Evolutionary conservation across 371 early-diverging fungal genomes (phyloP), one percentile per base, ranked within the genome.

Genomic region (Massospora cicadina): DNA sequence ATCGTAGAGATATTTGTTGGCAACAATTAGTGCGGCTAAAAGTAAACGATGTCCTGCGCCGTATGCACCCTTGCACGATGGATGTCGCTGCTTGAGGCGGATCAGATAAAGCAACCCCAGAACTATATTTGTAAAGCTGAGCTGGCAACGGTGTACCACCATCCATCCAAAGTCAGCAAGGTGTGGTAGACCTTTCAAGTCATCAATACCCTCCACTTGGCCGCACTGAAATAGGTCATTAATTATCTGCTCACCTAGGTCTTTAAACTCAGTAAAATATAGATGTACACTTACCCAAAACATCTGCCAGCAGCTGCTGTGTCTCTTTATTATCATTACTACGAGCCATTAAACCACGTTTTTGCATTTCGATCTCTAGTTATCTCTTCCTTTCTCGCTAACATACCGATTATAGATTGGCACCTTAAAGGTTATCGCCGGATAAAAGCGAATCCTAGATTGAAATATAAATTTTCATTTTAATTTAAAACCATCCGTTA

Each of bases 1-100:
- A 65, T 83, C 83, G 68, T 80, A 76, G 17, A 83, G 72, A 54
- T 69, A 75, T 66, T 83, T 83, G 57, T 79, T 75, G 0, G 85
- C 83, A 23, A 79, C 68, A 29, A 82, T 72, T n/a, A 83, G 70
- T 32, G 79, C 75, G 1, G 85, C 73, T n/a, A 83, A 72, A 13
- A 79, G 69, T 27, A 83, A 75, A 12, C 83, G 70, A 68, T 83
- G 79, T 7, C 74, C 76, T 25, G 82, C 76, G n/a, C 79, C 82
- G 1, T 76, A 76, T 12, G 76, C 76, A 1, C 83, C 83, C 33
- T 71, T 73, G 60, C 77, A 77, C 33, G 68, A 65, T 28, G 81
- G 80, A 63, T 83, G 76, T 61, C 70, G 69, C 55, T 72, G 69
- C 53, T 80, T 81, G n/a, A 83, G 73, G 27, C 83, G 66, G 1